Evolutionary conservation across 2,329 filamentous ascomycete genomes (phyloP).

Genomic region (Dactylellina parvicollis): DNA sequence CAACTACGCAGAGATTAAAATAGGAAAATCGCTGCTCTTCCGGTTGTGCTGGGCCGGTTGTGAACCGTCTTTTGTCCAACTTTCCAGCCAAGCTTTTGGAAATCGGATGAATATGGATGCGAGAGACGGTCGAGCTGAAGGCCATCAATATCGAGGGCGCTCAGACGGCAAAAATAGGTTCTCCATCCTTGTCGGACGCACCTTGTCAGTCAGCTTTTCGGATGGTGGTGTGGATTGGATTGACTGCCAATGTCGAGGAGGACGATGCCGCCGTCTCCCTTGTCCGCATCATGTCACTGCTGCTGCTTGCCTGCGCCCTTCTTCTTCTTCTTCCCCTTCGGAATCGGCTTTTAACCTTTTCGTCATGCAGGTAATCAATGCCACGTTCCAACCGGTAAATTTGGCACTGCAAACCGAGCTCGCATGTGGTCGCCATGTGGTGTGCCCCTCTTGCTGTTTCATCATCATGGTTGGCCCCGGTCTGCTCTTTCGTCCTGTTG

Average conservation of each 20-base stretch:
- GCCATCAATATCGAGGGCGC: slow-evolving; percentile 8
- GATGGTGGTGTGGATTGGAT: slow-evolving; percentile 34
- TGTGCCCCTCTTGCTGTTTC: slow-evolving; percentile 45
- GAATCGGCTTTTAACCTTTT: slow-evolving; percentile 44
- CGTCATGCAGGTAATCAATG: slow-evolving; percentile 49
- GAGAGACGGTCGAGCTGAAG: slow-evolving; percentile 6
- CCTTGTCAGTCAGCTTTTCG: slow-evolving; percentile 23
- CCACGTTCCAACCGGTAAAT: slow-evolving; percentile 53
- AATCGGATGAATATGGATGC: too few relatives aligned
- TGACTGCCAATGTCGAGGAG: slow-evolving; percentile 20
- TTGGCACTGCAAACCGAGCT: slow-evolving; percentile 53
- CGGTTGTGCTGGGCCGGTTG: slow-evolving; percentile 18
- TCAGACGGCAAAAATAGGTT: slow-evolving; percentile 42
- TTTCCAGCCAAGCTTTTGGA: slow-evolving; percentile 8
- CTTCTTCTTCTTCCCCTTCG: slow-evolving; percentile 11
- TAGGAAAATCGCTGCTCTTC: slow-evolving; percentile 44
- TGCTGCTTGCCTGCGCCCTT: slow-evolving; percentile 3
- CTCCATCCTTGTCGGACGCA: slow-evolving; percentile 20
- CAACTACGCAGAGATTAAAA: slow-evolving; percentile 30
- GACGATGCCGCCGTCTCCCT: neutral
- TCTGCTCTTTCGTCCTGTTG: slow-evolving; percentile 20
- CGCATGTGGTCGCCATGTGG: slow-evolving; percentile 53
- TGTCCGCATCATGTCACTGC: too few relatives aligned
- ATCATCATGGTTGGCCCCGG: slow-evolving; percentile 53
- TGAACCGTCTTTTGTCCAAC: too few relatives aligned